phyloP scores from a whole-genome alignment of 345 rosid genomes.

The Hibiscus mutabilis region DNA sequence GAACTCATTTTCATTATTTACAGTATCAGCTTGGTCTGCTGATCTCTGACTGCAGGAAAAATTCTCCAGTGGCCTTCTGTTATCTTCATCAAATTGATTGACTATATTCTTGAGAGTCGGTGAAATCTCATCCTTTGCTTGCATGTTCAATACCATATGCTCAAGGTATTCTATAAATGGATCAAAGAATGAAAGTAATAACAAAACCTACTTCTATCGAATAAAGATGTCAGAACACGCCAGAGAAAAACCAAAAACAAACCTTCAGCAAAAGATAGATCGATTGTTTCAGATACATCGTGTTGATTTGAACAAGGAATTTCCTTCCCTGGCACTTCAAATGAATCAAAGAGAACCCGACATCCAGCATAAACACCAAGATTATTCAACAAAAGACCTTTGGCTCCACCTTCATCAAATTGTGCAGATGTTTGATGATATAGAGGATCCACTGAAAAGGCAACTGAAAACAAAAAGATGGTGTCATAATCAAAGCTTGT shows the following conservation, averaged over 20 bases:
- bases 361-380: conserved; percentile 86
- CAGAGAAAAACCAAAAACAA: conserved; percentile 22
- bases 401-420: conserved; percentile 97
- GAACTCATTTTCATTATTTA: conserved; percentile 33
- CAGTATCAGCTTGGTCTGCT: conserved; percentile 30
- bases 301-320: conserved; percentile 36
- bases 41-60: conserved; percentile 39
- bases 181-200: conserved; percentile 8
- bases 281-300: conserved; percentile 48
- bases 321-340: conserved; percentile 75
- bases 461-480: conserved; percentile 45
- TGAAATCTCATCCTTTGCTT: conserved; percentile 58
- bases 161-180: conserved; percentile 56
- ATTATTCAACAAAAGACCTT: conserved; percentile 77
- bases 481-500: conserved; percentile 14
- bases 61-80: conserved; percentile 48
- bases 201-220: neutral
- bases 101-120: conserved; percentile 61
- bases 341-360: conserved; percentile 86
- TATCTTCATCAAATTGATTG: conserved; percentile 63
- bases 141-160: conserved; percentile 59
- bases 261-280: conserved; percentile 81
- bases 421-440: conserved; percentile 97
- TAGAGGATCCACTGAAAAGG: conserved; percentile 91
- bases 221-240: neutral